Evolutionary conservation across 768 basidiomycete species (phyloP).

Genomic region (Rubroboletus pulcherrimus): DNA sequence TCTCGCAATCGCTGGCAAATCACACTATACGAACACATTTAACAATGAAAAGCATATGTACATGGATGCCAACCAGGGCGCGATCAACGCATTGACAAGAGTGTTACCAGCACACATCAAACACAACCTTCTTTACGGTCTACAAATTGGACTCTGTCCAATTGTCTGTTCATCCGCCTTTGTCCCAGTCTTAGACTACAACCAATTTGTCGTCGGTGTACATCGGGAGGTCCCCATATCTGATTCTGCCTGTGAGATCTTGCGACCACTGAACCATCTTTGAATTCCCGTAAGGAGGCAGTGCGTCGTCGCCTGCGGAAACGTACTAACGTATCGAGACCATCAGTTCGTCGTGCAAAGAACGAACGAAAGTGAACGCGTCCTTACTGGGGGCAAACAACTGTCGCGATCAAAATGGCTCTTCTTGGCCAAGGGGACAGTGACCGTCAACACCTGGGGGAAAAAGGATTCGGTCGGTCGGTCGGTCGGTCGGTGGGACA

Average conservation of each 20-base stretch:
- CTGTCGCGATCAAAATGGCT: slow-evolving; percentile 41
- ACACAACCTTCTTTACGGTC: background rate
- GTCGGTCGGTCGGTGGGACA: background rate
- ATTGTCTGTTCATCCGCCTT: background rate
- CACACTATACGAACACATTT: background rate
- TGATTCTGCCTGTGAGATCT: slow-evolving; percentile 26
- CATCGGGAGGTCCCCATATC: slow-evolving; percentile 39
- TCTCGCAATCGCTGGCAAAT: background rate
- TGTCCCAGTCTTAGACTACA: slow-evolving; percentile 2
- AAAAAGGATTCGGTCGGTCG: background rate
- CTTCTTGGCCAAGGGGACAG: slow-evolving; percentile 30
- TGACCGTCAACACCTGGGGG: slow-evolving; percentile 37
- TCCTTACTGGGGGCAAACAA: slow-evolving; percentile 42
- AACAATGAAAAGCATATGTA: background rate
- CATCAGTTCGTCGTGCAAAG: background rate
- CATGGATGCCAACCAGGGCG: background rate
- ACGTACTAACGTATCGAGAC: slow-evolving; percentile 33
- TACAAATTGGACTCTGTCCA: slow-evolving; percentile 8
- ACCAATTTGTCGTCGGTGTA: slow-evolving; percentile 37
- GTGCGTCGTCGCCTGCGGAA: slow-evolving; percentile 34
- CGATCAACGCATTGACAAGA: slow-evolving; percentile 19
- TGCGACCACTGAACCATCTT: slow-evolving; percentile 27
- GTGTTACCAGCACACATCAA: slow-evolving; percentile 10
- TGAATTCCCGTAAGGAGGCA: slow-evolving; percentile 29
- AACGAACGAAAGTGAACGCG: background rate